These are phyloP conservation scores for Xylariaceae sp. DNA, from an alignment of 2,329 filamentous ascomycete genomes.

Conservation along the genomic window DNA sequence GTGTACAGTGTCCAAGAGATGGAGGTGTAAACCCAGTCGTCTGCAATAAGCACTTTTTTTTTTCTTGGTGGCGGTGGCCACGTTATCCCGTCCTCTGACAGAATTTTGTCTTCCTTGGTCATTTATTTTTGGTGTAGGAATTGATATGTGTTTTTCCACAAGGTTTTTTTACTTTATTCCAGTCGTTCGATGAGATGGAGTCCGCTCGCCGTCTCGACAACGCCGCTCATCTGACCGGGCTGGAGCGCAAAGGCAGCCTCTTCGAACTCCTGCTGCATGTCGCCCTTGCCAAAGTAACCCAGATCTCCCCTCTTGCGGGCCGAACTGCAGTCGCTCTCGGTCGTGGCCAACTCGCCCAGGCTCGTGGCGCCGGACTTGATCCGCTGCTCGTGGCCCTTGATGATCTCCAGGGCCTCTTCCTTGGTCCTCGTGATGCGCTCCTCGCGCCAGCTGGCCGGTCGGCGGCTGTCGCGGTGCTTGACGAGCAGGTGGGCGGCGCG, in stretches of 20 bases:
- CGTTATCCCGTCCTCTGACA: not conserved
- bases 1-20: too few species aligned
- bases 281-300: constrained; percentile 87
- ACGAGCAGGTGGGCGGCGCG: constrained; percentile 87
- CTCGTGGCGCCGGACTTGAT: constrained; percentile 65
- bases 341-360: constrained; percentile 78
- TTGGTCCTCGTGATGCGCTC: constrained; percentile 81
- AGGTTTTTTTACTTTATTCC: constrained; percentile 14
- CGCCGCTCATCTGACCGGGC: constrained; percentile 76
- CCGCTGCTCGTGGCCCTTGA: constrained; percentile 66
- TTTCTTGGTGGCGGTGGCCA: too few species aligned
- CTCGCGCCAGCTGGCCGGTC: constrained; percentile 91
- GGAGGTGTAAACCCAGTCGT: too few species aligned
- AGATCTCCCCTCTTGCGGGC: constrained; percentile 90
- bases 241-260: constrained; percentile 88
- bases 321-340: constrained; percentile 93
- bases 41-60: too few species aligned
- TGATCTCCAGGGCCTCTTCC: constrained; percentile 75
- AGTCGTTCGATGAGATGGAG: constrained; percentile 83
- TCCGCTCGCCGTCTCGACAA: constrained; percentile 90
- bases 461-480: constrained; percentile 83
- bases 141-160: not conserved
- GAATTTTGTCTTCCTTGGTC: not conserved
- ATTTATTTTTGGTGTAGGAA: not conserved
- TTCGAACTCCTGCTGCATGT: constrained; percentile 99